These are phyloP conservation scores for Ustilago sp. DNA, from an alignment of 1,284 basidiomycete genomes.

Conservation along the genomic window DNA sequence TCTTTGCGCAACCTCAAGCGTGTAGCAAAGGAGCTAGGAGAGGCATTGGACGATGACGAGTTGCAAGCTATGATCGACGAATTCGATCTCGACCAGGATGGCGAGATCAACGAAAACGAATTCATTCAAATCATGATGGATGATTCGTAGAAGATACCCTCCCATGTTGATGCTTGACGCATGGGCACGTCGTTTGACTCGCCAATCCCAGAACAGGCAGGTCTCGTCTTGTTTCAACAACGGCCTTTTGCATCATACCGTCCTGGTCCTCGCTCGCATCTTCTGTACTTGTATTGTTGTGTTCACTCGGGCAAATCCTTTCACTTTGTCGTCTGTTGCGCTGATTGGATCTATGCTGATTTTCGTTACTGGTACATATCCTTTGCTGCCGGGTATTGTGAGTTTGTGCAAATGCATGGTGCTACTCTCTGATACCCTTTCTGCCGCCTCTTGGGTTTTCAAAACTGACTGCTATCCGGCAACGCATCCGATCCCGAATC, in stretches of 20 bases:
- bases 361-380: background rate
- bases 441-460: background rate
- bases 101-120: constrained; percentile 94
- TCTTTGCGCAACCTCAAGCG: constrained; percentile 88
- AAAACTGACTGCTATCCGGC: constrained; percentile 40
- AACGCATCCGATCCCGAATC: constrained; percentile 34
- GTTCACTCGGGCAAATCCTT: background rate
- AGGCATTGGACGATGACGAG: constrained; percentile 94
- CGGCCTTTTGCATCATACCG: background rate
- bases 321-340: background rate
- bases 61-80: constrained; percentile 99
- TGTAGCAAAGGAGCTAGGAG: constrained; percentile 97
- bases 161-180: background rate
- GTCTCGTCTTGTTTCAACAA: too few relatives aligned
- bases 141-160: constrained; percentile 71
- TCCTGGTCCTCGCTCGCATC: background rate
- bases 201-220: background rate
- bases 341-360: background rate
- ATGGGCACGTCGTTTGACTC: background rate
- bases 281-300: constrained; percentile 22
- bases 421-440: background rate
- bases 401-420: background rate
- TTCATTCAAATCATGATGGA: constrained; percentile 97
- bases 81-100: constrained; percentile 98
- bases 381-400: background rate